A percentile compares a stretch with the other conserved stretches of the same genome.
Conservation (phyloP, 306 rosid species). For the Quercus engelmannii region DNA sequence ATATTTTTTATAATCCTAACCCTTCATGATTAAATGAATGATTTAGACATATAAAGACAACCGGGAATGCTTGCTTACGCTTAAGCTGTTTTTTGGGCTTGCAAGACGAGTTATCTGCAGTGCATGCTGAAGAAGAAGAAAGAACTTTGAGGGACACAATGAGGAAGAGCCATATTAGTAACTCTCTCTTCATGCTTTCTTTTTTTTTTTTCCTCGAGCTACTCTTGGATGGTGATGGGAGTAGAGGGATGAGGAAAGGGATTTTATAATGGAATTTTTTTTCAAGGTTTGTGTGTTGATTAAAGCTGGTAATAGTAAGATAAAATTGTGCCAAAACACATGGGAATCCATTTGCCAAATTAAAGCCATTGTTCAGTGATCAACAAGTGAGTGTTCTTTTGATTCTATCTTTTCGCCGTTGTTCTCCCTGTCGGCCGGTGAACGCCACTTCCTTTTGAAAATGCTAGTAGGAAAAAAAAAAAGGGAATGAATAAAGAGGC, state of each 20-base stretch:
- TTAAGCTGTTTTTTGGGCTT: conserved; percentile 20
- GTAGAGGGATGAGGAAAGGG: neutral
- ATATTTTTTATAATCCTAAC: no score
- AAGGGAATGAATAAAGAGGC: conserved; percentile 12
- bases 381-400: neutral
- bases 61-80: conserved; percentile 30
- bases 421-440: neutral
- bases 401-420: neutral
- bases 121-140: conserved; percentile 15
- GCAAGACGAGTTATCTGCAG: conserved; percentile 11
- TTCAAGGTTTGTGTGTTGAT: neutral
- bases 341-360: conserved; percentile 7
- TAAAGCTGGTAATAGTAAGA: neutral
- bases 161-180: conserved; percentile 22
- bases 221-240: conserved; percentile 4
- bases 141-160: conserved; percentile 30
- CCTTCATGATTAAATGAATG: no score
- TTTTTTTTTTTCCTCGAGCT: neutral
- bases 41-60: neutral
- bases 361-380: neutral
- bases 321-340: neutral
- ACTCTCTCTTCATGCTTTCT: conserved; percentile 19
- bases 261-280: neutral
- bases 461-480: neutral
- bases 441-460: conserved; percentile 3